A percentile compares a stretch with the other conserved stretches of the same genome.
Conservation (phyloP, 768 basidiomycete genomes). For the Mycena maculata region DNA sequence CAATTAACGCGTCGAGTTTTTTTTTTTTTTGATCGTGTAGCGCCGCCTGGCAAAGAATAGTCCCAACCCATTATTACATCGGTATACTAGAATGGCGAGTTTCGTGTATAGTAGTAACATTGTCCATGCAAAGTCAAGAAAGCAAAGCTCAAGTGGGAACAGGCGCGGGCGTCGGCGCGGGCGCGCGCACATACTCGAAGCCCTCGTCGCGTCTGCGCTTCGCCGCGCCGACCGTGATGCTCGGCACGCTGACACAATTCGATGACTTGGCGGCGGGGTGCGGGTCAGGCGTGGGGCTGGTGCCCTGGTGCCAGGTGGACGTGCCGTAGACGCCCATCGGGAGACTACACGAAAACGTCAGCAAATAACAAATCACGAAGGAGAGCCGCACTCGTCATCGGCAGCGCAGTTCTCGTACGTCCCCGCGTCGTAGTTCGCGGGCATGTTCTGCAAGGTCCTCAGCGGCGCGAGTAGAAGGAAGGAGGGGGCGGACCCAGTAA, state of each 20-base stretch:
- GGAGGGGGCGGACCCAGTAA: slow-evolving; percentile 54
- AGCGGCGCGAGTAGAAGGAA: background rate
- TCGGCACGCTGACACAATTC: slow-evolving; percentile 56
- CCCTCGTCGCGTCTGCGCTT: slow-evolving; percentile 2
- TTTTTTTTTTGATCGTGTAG: too few species aligned
- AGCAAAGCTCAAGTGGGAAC: background rate
- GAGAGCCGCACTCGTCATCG: slow-evolving; percentile 57
- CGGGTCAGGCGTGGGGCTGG: slow-evolving; percentile 62
- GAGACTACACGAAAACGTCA: slow-evolving; percentile 38
- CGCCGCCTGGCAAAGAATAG: too few species aligned
- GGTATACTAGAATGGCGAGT: too few species aligned
- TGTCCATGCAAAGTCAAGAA: too few species aligned
- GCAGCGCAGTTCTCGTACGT: slow-evolving; percentile 76
- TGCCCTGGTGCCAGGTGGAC: slow-evolving; percentile 77
- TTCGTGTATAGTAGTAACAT: too few species aligned
- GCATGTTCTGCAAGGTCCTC: slow-evolving; percentile 72
- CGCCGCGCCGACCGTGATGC: slow-evolving; percentile 26
- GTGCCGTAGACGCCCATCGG: slow-evolving; percentile 81
- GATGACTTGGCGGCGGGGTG: slow-evolving; percentile 73
- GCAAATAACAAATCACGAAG: background rate
- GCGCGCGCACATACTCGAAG: slow-evolving; percentile 24
- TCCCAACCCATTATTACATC: too few species aligned
- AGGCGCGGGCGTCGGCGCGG: slow-evolving; percentile 29
- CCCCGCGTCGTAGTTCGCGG: slow-evolving; percentile 70
- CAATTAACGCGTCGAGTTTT: too few species aligned